Conservation (phyloP, 2,329 filamentous ascomycete species). For the Aspergillus eucalypticola region DNA sequence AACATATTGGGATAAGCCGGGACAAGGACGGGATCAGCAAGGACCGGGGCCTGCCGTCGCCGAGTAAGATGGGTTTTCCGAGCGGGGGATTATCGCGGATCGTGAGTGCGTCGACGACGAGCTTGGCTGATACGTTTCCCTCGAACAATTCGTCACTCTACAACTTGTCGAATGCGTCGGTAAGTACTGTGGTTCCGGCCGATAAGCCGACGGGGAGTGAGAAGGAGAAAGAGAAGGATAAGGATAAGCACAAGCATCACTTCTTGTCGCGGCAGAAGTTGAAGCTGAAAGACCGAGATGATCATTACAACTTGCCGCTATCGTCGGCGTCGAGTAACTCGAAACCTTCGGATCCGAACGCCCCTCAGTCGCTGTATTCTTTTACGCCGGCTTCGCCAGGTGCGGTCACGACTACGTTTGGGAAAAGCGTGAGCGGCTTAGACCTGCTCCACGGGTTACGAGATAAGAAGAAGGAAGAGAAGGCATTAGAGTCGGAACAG, state of each 20-base stretch:
- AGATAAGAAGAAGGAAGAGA: slow-evolving; percentile 79
- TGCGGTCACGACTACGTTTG: slow-evolving; percentile 63
- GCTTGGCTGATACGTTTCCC: slow-evolving; percentile 55
- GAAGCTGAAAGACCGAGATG: slow-evolving; percentile 63
- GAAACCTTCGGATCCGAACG: slow-evolving; percentile 62
- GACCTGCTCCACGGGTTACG: slow-evolving; percentile 76
- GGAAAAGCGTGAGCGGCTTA: slow-evolving; percentile 78
- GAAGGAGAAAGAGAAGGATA: slow-evolving; percentile 44
- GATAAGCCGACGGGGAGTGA: slow-evolving; percentile 43
- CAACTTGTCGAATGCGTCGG: slow-evolving; percentile 62
- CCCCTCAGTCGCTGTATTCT: slow-evolving; percentile 64
- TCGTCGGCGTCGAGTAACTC: slow-evolving; percentile 68
- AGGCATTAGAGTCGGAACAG: slow-evolving; percentile 46
- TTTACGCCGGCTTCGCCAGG: slow-evolving; percentile 66
- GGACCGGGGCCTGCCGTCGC: slow-evolving; percentile 58
- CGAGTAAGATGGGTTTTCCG: slow-evolving; percentile 55
- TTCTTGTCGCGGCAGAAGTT: slow-evolving; percentile 67
- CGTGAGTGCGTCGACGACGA: slow-evolving; percentile 62
- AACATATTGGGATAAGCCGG: slow-evolving; percentile 63
- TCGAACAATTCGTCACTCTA: slow-evolving; percentile 61
- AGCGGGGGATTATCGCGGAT: slow-evolving; percentile 55
- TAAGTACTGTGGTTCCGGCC: slow-evolving; percentile 59
- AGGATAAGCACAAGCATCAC: slow-evolving; percentile 59
- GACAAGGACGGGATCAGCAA: slow-evolving; percentile 54
- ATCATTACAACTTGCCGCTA: slow-evolving; percentile 58